Conservation (phyloP, 805 yeast genomes). For the Wickerhamiella australiensis region DNA sequence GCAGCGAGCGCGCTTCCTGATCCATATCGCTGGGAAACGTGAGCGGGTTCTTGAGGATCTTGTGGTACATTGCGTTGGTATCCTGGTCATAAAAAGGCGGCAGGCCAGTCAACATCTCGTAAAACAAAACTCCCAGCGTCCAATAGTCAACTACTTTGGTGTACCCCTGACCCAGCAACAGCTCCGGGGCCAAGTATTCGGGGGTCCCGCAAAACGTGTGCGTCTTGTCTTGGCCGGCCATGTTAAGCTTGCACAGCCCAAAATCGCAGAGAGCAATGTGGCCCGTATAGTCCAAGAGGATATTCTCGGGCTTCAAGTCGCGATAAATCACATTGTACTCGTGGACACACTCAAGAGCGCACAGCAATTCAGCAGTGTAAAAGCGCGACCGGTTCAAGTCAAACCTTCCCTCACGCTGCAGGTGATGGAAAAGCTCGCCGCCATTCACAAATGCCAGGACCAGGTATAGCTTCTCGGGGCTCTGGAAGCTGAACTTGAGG, state of each 20-base stretch:
- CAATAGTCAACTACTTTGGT: conserved; percentile 97
- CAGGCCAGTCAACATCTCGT: conserved; percentile 92
- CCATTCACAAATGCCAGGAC: conserved; percentile 92
- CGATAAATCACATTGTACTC: conserved; percentile 69
- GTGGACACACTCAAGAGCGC: conserved; percentile 87
- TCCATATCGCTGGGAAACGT: conserved; percentile 83
- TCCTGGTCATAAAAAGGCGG: conserved; percentile 97
- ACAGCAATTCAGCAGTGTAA: conserved; percentile 84
- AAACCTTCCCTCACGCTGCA: conserved; percentile 82
- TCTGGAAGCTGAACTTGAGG: conserved; percentile 86
- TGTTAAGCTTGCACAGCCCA: conserved; percentile 89
- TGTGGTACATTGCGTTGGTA: conserved; percentile 83
- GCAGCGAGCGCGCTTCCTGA: conserved; percentile 69
- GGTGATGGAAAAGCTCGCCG: conserved; percentile 89
- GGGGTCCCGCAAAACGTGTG: conserved; percentile 98
- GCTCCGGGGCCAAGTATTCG: conserved; percentile 92
- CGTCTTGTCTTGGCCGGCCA: conserved; percentile 75
- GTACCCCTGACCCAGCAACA: conserved; percentile 82
- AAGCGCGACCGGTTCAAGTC: conserved; percentile 81
- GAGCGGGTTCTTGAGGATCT: conserved; percentile 79
- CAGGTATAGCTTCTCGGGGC: conserved; percentile 86
- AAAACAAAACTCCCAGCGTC: conserved; percentile 88
- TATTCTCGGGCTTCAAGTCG: conserved; percentile 81
- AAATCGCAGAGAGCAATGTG: conserved; percentile 97
- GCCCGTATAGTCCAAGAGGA: conserved; percentile 87